Conservation (phyloP, 257 asterid genomes). For the Nicotiana attenuata region DNA sequence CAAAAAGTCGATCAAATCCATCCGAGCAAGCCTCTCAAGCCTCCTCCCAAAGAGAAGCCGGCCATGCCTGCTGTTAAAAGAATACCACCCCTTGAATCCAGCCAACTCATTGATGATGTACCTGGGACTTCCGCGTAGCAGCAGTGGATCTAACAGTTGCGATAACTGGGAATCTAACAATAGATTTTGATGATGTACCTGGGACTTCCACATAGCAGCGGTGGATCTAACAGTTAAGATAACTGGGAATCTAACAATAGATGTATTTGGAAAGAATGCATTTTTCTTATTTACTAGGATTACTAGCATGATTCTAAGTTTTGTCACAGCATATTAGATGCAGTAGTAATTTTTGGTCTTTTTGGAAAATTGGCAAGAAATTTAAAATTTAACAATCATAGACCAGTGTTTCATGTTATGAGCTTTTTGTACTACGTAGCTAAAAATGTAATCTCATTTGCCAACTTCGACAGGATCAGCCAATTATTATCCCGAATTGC, state of each 20-base stretch:
- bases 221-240: not conserved
- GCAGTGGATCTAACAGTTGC: not conserved
- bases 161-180: not conserved
- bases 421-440: not conserved
- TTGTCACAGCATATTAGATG: not conserved
- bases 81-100: slow-evolving; percentile 16
- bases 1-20: slow-evolving; percentile 50
- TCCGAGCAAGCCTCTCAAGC: slow-evolving; percentile 42
- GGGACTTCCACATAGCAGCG: slow-evolving; percentile 44
- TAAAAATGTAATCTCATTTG: not conserved
- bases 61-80: slow-evolving; percentile 17
- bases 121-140: slow-evolving; percentile 50
- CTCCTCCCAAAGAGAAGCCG: slow-evolving; percentile 42
- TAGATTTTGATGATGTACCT: slow-evolving; percentile 34
- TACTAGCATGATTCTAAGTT: not conserved
- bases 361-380: not conserved
- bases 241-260: not conserved
- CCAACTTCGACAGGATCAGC: no score
- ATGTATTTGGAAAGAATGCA: not conserved
- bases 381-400: not conserved
- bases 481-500: no score
- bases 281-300: not conserved
- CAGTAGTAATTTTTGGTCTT: not conserved
- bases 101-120: slow-evolving; percentile 27
- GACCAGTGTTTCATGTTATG: not conserved